These are phyloP conservation scores for Pulveroboletus frians DNA, from an alignment of 768 basidiomycete species.

Conservation along the genomic window DNA sequence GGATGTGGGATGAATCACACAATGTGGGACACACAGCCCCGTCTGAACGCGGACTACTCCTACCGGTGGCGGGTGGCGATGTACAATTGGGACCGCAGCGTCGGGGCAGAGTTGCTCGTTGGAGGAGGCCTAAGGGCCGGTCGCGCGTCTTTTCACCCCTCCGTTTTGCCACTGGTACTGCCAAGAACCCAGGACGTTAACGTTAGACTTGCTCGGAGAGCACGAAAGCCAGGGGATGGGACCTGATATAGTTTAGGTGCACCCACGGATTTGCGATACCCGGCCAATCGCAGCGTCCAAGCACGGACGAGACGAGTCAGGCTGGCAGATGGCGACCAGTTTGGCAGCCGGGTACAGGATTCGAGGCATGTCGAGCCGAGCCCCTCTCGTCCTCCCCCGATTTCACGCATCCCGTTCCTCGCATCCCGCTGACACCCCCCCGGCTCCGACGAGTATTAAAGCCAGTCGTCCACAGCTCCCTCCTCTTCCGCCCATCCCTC, in stretches of 20 bases:
- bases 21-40: slow-evolving; percentile 19
- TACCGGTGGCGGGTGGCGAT: slow-evolving; percentile 32
- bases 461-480: slow-evolving; percentile 13
- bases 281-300: slow-evolving; percentile 16
- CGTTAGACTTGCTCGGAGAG: slow-evolving; percentile 10
- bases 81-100: slow-evolving; percentile 24
- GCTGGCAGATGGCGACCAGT: slow-evolving; percentile 33
- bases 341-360: slow-evolving; percentile 32
- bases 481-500: slow-evolving; percentile 26
- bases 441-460: slow-evolving; percentile 39
- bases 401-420: slow-evolving; percentile 24
- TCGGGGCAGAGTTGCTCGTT: slow-evolving; percentile 12
- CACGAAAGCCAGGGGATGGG: slow-evolving; percentile 2
- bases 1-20: slow-evolving; percentile 8
- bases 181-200: slow-evolving; percentile 5
- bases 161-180: slow-evolving; percentile 3
- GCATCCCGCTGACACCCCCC: slow-evolving; percentile 25
- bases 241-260: slow-evolving; percentile 16
- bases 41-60: slow-evolving; percentile 16
- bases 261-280: slow-evolving; percentile 21
- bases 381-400: slow-evolving; percentile 40
- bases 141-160: slow-evolving; percentile 2
- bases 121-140: slow-evolving; percentile 18
- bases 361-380: slow-evolving; percentile 33
- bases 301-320: slow-evolving; percentile 37